These are phyloP conservation scores for Orbilia javanica DNA, from an alignment of 2,329 filamentous ascomycete species.

Conservation along the genomic window DNA sequence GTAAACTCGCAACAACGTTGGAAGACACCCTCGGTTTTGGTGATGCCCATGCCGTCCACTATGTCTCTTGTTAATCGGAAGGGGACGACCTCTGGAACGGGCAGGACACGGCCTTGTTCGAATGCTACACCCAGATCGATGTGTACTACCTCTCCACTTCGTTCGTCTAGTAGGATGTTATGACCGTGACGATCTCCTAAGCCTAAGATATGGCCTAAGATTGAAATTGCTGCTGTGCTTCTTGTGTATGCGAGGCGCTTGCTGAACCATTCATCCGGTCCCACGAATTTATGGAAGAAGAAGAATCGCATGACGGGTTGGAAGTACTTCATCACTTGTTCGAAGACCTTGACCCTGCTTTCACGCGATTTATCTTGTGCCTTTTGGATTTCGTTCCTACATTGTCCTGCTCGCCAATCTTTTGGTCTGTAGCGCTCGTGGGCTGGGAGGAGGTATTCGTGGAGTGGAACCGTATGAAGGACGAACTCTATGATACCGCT, in stretches of 20 bases:
- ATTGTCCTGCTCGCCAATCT: constrained; percentile 80
- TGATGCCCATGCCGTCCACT: constrained; percentile 96
- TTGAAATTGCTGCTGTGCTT: constrained; percentile 93
- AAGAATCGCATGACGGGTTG: constrained; percentile 96
- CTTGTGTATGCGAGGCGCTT: constrained; percentile 90
- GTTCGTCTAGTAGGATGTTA: constrained; percentile 92
- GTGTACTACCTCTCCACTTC: constrained; percentile 92
- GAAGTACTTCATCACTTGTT: constrained; percentile 82
- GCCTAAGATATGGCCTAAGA: constrained; percentile 91
- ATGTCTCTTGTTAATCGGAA: constrained; percentile 95
- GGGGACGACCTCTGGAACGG: constrained; percentile 93
- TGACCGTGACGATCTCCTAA: constrained; percentile 95
- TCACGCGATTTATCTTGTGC: constrained; percentile 79
- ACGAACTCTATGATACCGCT: constrained; percentile 98
- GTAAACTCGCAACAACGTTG: constrained; percentile 98
- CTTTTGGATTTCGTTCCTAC: constrained; percentile 81
- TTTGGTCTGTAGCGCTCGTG: constrained; percentile 88
- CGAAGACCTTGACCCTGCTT: constrained; percentile 79
- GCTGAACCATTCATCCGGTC: constrained; percentile 96
- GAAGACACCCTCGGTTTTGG: constrained; percentile 94
- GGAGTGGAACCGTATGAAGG: constrained; percentile 88
- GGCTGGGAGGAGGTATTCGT: constrained; percentile 91
- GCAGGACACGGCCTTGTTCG: constrained; percentile 90
- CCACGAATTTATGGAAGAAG: constrained; percentile 92
- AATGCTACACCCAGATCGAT: constrained; percentile 98